A percentile compares a stretch with the other conserved stretches of the same genome.
These are phyloP conservation scores for Microcos paniculata DNA, from an alignment of 345 rosid genomes.

Conservation along the genomic window DNA sequence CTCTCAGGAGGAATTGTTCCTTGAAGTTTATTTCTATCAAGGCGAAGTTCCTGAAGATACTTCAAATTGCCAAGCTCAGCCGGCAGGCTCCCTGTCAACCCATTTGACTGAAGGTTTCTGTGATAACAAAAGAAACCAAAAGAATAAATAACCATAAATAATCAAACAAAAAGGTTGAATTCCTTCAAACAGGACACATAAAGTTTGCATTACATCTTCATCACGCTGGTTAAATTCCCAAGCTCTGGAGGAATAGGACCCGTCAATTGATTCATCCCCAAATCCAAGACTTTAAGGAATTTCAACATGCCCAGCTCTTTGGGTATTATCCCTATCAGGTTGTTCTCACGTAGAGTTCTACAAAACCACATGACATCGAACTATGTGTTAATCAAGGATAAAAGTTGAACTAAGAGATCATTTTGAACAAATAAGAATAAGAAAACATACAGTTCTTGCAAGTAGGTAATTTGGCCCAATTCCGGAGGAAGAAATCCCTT, in stretches of 20 bases:
- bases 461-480: conserved; percentile 60
- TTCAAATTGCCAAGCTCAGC: conserved; percentile 74
- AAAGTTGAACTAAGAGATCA: background rate
- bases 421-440: background rate
- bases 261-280: conserved; percentile 77
- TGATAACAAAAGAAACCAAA: conserved; percentile 20
- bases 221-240: conserved; percentile 57
- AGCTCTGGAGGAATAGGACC: conserved; percentile 89
- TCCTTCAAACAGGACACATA: background rate
- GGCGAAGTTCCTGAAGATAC: conserved; percentile 70
- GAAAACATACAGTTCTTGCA: conserved; percentile 71
- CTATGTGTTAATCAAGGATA: conserved; percentile 13
- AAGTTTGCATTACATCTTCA: conserved; percentile 49
- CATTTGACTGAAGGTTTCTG: conserved; percentile 95
- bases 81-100: conserved; percentile 81
- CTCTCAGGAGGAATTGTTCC: conserved; percentile 69
- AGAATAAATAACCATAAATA: conserved; percentile 1
- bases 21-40: conserved; percentile 87
- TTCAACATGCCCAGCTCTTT: conserved; percentile 84
- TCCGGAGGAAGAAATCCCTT: conserved; percentile 90
- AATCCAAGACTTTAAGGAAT: conserved; percentile 73
- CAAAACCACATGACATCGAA: conserved; percentile 27
- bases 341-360: conserved; percentile 74
- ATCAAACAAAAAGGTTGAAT: conserved; percentile 4
- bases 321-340: conserved; percentile 74